Evolutionary conservation across 2,329 filamentous ascomycete species (phyloP).

Genomic region (Acrodontium crateriforme): DNA sequence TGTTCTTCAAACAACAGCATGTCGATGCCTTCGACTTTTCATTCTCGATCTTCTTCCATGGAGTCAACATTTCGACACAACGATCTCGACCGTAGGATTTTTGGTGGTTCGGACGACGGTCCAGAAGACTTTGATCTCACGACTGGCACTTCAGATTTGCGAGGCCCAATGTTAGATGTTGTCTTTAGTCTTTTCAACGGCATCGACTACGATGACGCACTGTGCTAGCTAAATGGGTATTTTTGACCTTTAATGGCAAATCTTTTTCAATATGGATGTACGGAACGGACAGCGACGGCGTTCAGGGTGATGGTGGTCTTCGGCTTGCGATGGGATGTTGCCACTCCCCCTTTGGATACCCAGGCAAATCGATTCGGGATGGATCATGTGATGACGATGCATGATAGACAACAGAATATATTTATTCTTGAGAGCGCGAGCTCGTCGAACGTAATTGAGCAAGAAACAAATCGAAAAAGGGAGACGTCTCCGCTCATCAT

Average conservation of each 20-base stretch:
- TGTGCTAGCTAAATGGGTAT: too few species aligned
- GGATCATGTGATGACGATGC: too few species aligned
- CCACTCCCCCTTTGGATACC: background rate
- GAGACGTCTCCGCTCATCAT: too few species aligned
- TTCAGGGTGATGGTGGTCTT: too few species aligned
- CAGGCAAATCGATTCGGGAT: too few species aligned
- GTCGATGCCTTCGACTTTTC: background rate
- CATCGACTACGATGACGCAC: slow-evolving; percentile 29
- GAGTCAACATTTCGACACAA: slow-evolving; percentile 1
- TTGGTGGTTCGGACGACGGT: slow-evolving; percentile 30
- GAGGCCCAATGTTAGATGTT: slow-evolving; percentile 33
- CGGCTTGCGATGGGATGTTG: too few species aligned
- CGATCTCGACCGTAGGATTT: slow-evolving; percentile 22
- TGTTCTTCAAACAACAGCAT: background rate
- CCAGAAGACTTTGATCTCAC: slow-evolving; percentile 10
- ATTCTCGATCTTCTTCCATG: background rate
- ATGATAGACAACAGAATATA: too few species aligned
- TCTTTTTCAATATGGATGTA: too few species aligned
- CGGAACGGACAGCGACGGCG: too few species aligned
- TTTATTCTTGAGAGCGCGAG: too few species aligned
- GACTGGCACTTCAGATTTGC: slow-evolving; percentile 20
- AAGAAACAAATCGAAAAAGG: too few species aligned
- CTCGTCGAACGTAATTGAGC: too few species aligned
- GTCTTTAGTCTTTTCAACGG: slow-evolving; percentile 33
- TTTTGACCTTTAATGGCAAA: slow-evolving; percentile 5